phyloP scores from a whole-genome alignment of 306 rosid genomes.

The Amphicarpaea edgeworthii region DNA sequence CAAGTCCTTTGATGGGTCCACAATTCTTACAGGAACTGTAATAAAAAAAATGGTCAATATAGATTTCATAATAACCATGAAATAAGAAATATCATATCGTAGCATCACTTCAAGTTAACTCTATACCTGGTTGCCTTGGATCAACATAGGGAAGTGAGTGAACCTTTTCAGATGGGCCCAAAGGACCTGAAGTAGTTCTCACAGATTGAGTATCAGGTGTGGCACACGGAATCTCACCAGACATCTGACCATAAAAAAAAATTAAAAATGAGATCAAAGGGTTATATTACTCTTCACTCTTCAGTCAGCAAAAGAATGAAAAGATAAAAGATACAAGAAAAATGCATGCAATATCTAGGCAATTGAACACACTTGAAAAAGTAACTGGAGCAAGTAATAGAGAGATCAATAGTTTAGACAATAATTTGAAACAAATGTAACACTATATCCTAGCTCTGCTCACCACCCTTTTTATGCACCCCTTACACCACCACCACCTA shows the following conservation, averaged over 20 bases:
- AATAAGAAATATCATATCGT: slow-evolving; percentile 34
- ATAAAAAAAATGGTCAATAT: slow-evolving; percentile 41
- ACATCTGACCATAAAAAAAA: slow-evolving; percentile 60
- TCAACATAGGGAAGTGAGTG: slow-evolving; percentile 73
- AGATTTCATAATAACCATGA: slow-evolving; percentile 30
- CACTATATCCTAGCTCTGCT: not conserved
- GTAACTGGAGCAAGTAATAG: not conserved
- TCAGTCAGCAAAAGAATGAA: not conserved
- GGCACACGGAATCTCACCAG: slow-evolving; percentile 93
- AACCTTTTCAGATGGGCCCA: slow-evolving; percentile 80
- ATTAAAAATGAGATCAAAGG: not conserved
- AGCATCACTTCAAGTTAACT: slow-evolving; percentile 31
- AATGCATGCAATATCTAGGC: not conserved
- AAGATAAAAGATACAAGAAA: slow-evolving; percentile 10
- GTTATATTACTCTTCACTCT: slow-evolving; percentile 2
- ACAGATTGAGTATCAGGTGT: slow-evolving; percentile 93
- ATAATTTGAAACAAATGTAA: slow-evolving; percentile 1
- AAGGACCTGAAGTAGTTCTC: slow-evolving; percentile 90
- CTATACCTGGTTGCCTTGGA: slow-evolving; percentile 92
- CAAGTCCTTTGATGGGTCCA: slow-evolving; percentile 93
- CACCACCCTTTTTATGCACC: not conserved
- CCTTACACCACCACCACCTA: not conserved
- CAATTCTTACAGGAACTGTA: slow-evolving; percentile 90
- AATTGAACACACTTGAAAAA: slow-evolving; percentile 4
- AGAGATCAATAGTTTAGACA: slow-evolving; percentile 12